Base-by-base conservation (phyloP, 768 basidiomycete species). In the Tylopilus rubrobrunneus region DNA sequence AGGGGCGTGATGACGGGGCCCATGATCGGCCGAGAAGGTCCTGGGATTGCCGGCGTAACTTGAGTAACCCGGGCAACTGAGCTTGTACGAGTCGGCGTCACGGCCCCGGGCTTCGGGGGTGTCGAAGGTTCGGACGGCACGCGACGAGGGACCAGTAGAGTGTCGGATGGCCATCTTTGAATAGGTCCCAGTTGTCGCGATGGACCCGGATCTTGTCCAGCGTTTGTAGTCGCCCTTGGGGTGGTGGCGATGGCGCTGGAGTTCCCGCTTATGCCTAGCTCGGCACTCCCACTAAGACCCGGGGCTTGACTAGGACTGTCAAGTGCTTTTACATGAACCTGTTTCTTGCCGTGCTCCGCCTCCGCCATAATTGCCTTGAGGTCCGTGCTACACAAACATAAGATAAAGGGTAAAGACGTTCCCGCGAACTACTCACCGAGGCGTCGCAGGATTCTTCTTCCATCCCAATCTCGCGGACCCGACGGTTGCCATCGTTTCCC, bases 281-380 rank as follows among this genome's bases (percentile, higher is more conserved):
- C 36, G 14, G 7, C 11, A 15, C 45, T 41, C 5, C 25, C 36
- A 19, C 23, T 8, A 2, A 14, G 28, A 41, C 37, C 19, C 15
- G 53, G 25, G 23, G 51, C 46, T 39, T n/a, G 25, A 25, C n/a
- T n/a, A n/a, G n/a, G 53, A 10, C 36, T 17, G 47, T 62, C 45
- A 5, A 51, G 19, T 19, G 47, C 14, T 19, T 31, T 39, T 33
- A 34, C 21, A 31, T 56, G 36, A 31, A 47, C 52, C 19, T 55
- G 52, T 15, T 48, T 62, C 51, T 60, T 68, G 29, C 55, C 67
- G 15, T 62, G 71, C 45, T 78, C 83, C 1, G 86, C 80, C 68
- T 94, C 94, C 0, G 87, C 89, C 81, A 98, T 91, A 53, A 98
- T 82, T 15, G 81, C 71, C 62, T 87, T 88, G 80, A 98, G 86